phyloP scores from a whole-genome alignment of 305 asterid genomes.

The Coffea humblotiana region DNA sequence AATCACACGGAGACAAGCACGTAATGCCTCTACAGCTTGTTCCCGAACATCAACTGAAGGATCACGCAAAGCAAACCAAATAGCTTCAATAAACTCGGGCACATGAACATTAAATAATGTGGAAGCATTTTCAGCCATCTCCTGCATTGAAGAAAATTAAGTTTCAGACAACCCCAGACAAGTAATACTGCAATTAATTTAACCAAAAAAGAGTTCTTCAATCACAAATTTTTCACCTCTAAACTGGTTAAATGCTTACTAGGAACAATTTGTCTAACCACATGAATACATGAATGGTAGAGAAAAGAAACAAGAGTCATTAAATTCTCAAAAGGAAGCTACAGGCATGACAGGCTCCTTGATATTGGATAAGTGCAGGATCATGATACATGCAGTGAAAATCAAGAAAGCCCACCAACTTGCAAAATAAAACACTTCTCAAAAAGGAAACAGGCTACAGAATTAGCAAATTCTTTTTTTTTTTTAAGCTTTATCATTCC shows the following conservation, averaged over 20 bases:
- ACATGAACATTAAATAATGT: conserved; percentile 97
- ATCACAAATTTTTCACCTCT: background rate
- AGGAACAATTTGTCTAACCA: background rate
- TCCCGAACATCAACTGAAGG: conserved; percentile 87
- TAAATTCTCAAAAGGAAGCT: background rate
- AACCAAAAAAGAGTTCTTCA: background rate
- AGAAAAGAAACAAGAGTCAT: background rate
- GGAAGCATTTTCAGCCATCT: conserved; percentile 99
- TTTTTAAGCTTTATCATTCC: background rate
- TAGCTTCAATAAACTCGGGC: conserved; percentile 95
- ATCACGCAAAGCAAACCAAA: conserved; percentile 97
- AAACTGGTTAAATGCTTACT: background rate
- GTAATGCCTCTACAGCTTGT: conserved; percentile 94
- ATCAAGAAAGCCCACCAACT: background rate
- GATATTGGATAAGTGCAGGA: background rate
- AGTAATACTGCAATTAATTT: background rate
- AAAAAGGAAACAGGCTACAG: background rate
- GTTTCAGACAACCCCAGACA: conserved; percentile 21
- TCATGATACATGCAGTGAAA: background rate
- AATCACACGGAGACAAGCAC: conserved; percentile 93
- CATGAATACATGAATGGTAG: background rate
- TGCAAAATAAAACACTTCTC: background rate
- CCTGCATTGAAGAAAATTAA: conserved; percentile 44
- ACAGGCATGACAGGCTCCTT: background rate
- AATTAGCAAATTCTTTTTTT: background rate